Conservation (phyloP, 2,329 filamentous ascomycete species). For the Microdochium bolleyi region DNA sequence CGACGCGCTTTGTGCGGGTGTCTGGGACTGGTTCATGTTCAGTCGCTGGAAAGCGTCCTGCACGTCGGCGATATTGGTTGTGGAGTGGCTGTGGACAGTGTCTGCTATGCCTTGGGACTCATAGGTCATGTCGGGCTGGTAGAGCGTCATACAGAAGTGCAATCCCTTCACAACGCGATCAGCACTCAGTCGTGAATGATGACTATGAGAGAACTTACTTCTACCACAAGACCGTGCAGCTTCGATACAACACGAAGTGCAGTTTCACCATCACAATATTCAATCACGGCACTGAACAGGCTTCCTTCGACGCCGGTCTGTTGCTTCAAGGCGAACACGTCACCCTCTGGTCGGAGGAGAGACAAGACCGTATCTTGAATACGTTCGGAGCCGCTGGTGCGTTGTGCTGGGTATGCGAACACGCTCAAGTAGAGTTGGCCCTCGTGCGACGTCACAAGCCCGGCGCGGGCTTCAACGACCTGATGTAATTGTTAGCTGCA, state of each 20-base stretch:
- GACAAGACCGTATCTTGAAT: conserved; percentile 29
- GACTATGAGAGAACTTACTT: conserved; percentile 19
- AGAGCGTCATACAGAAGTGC: conserved; percentile 18
- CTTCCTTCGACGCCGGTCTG: conserved; percentile 30
- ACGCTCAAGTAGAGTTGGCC: conserved; percentile 47
- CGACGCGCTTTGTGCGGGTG: conserved; percentile 5
- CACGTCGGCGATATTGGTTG: conserved; percentile 12
- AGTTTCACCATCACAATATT: conserved; percentile 42
- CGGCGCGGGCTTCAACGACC: conserved; percentile 18
- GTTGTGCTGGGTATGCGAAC: conserved; percentile 15
- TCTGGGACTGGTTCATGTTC: conserved; percentile 15
- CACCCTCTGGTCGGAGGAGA: conserved; percentile 37
- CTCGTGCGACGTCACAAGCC: conserved; percentile 35
- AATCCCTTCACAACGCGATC: conserved; percentile 9
- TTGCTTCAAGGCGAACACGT: conserved; percentile 43
- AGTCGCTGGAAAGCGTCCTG: conserved; percentile 15
- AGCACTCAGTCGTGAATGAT: conserved; percentile 2
- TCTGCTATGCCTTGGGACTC: conserved; percentile 8
- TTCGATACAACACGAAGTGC: conserved; percentile 30
- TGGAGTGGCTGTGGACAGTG: conserved; percentile 10
- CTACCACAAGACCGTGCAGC: conserved; percentile 27
- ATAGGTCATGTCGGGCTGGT: conserved; percentile 18
- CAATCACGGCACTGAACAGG: conserved; percentile 38
- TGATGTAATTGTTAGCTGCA: conserved; percentile 8
- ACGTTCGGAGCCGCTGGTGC: conserved; percentile 11